phyloP scores from a whole-genome alignment of 108 stramenopile species.

The Nitzschia putrida region DNA sequence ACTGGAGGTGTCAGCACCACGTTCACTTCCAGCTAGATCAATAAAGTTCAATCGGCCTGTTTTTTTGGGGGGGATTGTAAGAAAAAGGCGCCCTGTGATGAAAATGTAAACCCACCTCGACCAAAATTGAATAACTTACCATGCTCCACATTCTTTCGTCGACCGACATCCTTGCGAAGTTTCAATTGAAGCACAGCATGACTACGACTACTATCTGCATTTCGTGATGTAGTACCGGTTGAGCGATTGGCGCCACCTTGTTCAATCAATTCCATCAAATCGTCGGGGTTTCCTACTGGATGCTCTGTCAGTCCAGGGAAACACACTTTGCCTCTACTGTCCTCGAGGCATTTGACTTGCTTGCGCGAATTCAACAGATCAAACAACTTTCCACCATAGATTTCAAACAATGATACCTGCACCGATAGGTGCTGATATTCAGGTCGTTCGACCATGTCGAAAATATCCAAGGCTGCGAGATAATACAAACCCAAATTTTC shows the following conservation, averaged over 20 bases:
- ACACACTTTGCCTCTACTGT: slow-evolving; percentile 90
- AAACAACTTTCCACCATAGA: slow-evolving; percentile 96
- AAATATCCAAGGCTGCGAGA: slow-evolving; percentile 90
- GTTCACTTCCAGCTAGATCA: slow-evolving; percentile 96
- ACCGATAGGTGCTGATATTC: slow-evolving; percentile 68
- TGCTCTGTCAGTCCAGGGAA: slow-evolving; percentile 93
- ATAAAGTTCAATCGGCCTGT: slow-evolving; percentile 92
- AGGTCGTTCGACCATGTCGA: slow-evolving; percentile 61
- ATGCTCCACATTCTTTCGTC: slow-evolving; percentile 63
- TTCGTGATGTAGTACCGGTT: slow-evolving; percentile 93
- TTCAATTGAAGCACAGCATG: slow-evolving; percentile 95
- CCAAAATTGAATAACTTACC: slow-evolving; percentile 28
- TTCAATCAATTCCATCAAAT: slow-evolving; percentile 89
- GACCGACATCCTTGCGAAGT: slow-evolving; percentile 60
- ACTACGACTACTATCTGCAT: slow-evolving; percentile 89
- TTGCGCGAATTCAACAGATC: slow-evolving; percentile 91
- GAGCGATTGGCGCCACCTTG: slow-evolving; percentile 87
- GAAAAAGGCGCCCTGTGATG: neutral
- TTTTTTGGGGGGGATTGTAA: neutral
- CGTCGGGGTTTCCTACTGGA: slow-evolving; percentile 67
- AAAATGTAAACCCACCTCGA: neutral
- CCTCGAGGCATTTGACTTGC: slow-evolving; percentile 91
- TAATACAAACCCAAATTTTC: slow-evolving; percentile 88
- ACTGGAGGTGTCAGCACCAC: slow-evolving; percentile 94
- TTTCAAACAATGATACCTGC: slow-evolving; percentile 93